Conservation (phyloP, 495 filamentous ascomycete genomes). For the Baudoinia panamericana region DNA sequence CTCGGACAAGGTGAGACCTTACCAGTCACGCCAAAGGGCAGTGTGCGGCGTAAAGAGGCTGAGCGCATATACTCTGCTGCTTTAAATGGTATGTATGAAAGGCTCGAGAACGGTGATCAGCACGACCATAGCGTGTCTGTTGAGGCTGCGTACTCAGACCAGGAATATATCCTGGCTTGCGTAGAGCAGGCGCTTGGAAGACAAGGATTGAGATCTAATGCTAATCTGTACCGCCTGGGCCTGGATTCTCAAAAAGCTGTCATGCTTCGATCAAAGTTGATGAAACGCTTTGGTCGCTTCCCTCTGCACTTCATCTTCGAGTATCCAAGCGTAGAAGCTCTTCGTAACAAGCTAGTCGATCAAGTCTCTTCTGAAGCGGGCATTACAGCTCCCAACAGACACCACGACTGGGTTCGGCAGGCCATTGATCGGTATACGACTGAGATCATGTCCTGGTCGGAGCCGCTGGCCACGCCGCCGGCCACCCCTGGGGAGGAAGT, state of each 20-base stretch:
- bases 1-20: not conserved
- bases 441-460: too few species aligned
- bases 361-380: not conserved
- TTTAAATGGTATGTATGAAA: not conserved
- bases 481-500: not conserved
- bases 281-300: not conserved
- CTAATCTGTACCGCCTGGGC: not conserved
- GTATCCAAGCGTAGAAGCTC: not conserved
- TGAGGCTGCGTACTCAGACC: not conserved
- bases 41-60: not conserved
- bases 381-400: too few species aligned
- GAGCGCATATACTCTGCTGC: not conserved
- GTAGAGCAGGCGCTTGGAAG: not conserved
- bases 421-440: not conserved
- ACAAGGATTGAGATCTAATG: not conserved
- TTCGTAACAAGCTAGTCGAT: too few species aligned
- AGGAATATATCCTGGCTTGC: not conserved
- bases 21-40: not conserved
- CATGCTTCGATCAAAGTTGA: not conserved
- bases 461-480: too few species aligned
- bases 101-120: not conserved
- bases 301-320: not conserved
- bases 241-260: not conserved
- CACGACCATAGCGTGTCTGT: not conserved
- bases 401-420: not conserved